Conservation (phyloP, 345 rosid species). For the Heritiera fomes region DNA sequence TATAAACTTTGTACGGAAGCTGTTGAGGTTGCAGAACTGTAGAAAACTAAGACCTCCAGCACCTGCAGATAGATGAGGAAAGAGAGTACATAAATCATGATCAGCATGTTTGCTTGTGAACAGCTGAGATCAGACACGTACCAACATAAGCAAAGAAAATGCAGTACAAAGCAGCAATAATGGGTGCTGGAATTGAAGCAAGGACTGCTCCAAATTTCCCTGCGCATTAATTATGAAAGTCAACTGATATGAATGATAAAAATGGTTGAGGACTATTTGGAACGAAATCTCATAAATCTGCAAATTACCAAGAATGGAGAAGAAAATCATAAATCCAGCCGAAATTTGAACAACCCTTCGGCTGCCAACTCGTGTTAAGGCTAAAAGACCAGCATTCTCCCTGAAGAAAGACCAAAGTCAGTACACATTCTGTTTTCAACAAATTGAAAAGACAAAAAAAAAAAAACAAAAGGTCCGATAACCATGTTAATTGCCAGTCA, state of each 20-base stretch:
- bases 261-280: conserved; percentile 13
- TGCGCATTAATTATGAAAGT: conserved; percentile 32
- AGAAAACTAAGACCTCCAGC: conserved; percentile 88
- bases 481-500: conserved; percentile 13
- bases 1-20: conserved; percentile 75
- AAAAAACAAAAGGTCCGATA: background rate
- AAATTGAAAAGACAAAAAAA: conserved; percentile 6
- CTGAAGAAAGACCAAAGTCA: conserved; percentile 42
- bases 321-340: conserved; percentile 97
- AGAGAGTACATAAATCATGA: background rate
- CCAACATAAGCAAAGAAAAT: conserved; percentile 94
- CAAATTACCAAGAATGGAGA: conserved; percentile 81
- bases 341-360: conserved; percentile 94
- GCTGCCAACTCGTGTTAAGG: conserved; percentile 87
- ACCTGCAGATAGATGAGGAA: conserved; percentile 43
- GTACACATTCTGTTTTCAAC: background rate
- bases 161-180: conserved; percentile 76
- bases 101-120: background rate
- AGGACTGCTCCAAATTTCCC: conserved; percentile 96
- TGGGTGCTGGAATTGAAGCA: conserved; percentile 89
- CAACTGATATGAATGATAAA: conserved; percentile 19
- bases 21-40: conserved; percentile 90
- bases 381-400: conserved; percentile 93
- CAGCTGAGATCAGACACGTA: conserved; percentile 32
- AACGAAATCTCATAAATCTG: conserved; percentile 19